A percentile compares a stretch with the other conserved stretches of the same genome.
phyloP scores from a whole-genome alignment of 108 stramenopile species.

The Pseudonitzschia multiseries region DNA sequence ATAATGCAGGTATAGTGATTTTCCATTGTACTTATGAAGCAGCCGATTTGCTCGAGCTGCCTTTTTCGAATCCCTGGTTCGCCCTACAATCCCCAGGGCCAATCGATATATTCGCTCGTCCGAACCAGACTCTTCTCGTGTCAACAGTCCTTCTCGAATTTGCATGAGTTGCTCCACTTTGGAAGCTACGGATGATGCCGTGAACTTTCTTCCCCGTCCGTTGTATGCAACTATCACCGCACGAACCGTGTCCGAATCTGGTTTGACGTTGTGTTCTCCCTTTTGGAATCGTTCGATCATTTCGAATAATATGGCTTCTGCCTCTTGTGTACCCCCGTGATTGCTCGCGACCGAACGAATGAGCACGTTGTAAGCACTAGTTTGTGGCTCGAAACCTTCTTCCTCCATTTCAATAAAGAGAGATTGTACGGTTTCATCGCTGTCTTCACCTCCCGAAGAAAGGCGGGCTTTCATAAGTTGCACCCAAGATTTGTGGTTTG shows the following conservation, averaged over 20 bases:
- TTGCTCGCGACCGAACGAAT: slow-evolving; percentile 26
- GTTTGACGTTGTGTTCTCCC: slow-evolving; percentile 51
- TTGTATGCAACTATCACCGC: slow-evolving; percentile 25
- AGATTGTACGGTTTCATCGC: slow-evolving; percentile 16
- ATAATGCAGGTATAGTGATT: slow-evolving; percentile 24
- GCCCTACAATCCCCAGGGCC: slow-evolving; percentile 47
- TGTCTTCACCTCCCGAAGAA: not conserved
- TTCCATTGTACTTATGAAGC: slow-evolving; percentile 39
- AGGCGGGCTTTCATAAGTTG: slow-evolving; percentile 43
- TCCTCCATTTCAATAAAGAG: slow-evolving; percentile 42
- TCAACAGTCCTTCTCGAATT: slow-evolving; percentile 33
- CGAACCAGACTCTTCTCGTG: not conserved
- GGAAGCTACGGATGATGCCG: slow-evolving; percentile 10
- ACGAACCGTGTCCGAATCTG: slow-evolving; percentile 49
- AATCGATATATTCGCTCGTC: slow-evolving; percentile 39
- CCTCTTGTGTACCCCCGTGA: slow-evolving; percentile 24
- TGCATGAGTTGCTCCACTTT: slow-evolving; percentile 47
- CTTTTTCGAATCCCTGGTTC: slow-evolving; percentile 53
- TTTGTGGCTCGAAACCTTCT: slow-evolving; percentile 33
- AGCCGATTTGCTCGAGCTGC: slow-evolving; percentile 46
- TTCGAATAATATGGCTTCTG: slow-evolving; percentile 44
- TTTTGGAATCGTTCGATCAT: slow-evolving; percentile 47
- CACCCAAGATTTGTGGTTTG: slow-evolving; percentile 47
- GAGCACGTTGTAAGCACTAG: slow-evolving; percentile 41
- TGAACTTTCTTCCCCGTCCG: not conserved